These are phyloP conservation scores for Cinnamomum chago DNA, from an alignment of 164 flowering plant species.

Conservation along the genomic window DNA sequence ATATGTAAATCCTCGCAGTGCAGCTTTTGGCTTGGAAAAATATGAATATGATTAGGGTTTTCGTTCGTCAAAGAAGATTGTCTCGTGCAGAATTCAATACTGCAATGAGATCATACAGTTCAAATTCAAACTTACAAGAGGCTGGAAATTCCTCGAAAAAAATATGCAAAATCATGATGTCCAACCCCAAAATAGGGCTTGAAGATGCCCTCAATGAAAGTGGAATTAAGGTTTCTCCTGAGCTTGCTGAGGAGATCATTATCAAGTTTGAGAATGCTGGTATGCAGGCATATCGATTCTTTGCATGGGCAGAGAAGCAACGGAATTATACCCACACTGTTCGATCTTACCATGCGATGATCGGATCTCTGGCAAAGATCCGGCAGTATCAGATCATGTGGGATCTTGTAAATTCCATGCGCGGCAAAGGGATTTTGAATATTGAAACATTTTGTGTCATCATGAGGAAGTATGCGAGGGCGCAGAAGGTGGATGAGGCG, in stretches of 20 bases:
- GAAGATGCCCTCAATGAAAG: conserved; percentile 54
- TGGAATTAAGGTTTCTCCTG: conserved; percentile 56
- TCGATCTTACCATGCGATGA: conserved; percentile 68
- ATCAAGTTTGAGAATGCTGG: conserved; percentile 78
- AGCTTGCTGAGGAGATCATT: conserved; percentile 67
- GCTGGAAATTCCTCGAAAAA: conserved; percentile 24
- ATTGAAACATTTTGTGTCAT: conserved; percentile 83
- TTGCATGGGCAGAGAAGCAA: conserved; percentile 83
- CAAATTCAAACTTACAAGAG: conserved; percentile 19
- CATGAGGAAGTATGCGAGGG: conserved; percentile 77
- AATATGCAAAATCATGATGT: conserved; percentile 59
- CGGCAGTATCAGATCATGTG: conserved; percentile 86
- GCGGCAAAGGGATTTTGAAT: conserved; percentile 48
- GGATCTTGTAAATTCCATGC: conserved; percentile 76
- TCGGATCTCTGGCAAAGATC: conserved; percentile 75
- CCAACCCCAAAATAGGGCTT: conserved; percentile 57
- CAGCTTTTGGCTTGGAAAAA: no score
- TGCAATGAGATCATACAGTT: conserved; percentile 3
- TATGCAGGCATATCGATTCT: conserved; percentile 75
- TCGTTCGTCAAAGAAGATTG: neutral
- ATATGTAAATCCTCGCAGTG: no score
- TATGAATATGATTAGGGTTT: neutral
- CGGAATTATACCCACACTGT: conserved; percentile 57
- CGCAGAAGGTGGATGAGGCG: conserved; percentile 76
- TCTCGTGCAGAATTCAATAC: no score